Evolutionary conservation across 331 rosid genomes (phyloP), one percentile per base, ranked within the genome.

Genomic region (Malus hybrid): DNA sequence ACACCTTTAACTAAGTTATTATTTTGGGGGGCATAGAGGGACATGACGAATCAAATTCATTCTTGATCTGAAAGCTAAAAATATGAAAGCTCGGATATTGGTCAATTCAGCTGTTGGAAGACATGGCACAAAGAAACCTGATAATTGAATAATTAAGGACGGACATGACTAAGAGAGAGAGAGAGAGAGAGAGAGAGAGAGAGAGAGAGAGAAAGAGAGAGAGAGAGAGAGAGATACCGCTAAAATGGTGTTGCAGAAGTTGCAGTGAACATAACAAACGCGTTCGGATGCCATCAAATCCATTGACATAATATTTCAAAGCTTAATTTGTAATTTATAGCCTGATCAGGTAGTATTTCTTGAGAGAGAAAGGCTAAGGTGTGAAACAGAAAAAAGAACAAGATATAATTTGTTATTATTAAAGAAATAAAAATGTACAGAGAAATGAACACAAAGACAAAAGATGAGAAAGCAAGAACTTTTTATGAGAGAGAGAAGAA

Each of bases 211-310:
- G 36, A 64, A 16, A 70, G 15, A 64, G 16, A 73, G 31, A n/a
- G 72, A 83, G 82, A 83, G 73, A 44, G 74, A 78, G 84, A 81
- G 61, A 83, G 83, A 86, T 95, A 95, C 99, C 99, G 99, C 99
- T 60, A 95, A 85, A 87, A 91, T 88, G 91, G 97, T 95, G 96
- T 87, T 95, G 99, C 99, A 95, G 97, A 90, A 88, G 86, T 95
- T 95, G 97, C 99, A 95, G 96, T 92, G 96, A 79, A 95, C 97
- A 90, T 95, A 95, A 81, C 97, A 92, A 85, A 95, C 93, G 83
- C 99, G 97, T 86, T 92, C 99, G 46, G 93, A 79, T 46, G 95
- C 80, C 93, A 85, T 90, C 91, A 88, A 86, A 29, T 95, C 97
- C 97, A 90, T 85, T 81, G 97, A 90, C 97, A 86, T 84, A 81